Evolutionary conservation across 345 rosid species (phyloP), one percentile per base, ranked within the genome.

Genomic region (Stellera chamaejasme): DNA sequence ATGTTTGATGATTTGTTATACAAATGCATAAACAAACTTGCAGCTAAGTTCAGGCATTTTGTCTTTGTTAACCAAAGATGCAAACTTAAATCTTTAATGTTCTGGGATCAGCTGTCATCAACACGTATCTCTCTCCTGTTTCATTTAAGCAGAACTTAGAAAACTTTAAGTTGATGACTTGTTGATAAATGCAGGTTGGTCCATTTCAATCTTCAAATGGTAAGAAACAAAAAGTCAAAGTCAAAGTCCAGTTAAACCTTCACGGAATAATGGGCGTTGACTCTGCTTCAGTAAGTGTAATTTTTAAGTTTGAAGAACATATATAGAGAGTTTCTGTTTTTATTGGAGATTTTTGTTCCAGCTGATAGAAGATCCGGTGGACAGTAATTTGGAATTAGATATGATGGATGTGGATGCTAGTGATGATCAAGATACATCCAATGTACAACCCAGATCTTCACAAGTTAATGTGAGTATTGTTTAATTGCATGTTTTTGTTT

Each of bases 141-240:
- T 32, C 39, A 4, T 32, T 32, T 32, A 4, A 32, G 2, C 39
- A 4, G 7, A 32, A 32, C 39, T 32, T 32, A 13, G 50, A 19
- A 48, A 11, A 42, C 10, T 36, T 36, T 53, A 48, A 10, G 39
- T 48, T 49, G 59, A 13, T 54, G 62, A 56, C 59, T 66, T 58
- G 54, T 44, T 54, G 48, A 56, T 60, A 5, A 55, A 19, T 76
- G 75, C 66, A 87, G 95, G 69, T 87, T 65, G 91, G 87, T 53
- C 91, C 95, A 64, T 82, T 87, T 36, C 79, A 72, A 61, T 64
- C 55, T 69, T 71, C 81, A 42, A 48, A 56, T 2, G 56, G 60
- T 63, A 77, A 84, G 65, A 76, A 69, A 54, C 78, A 79, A 46
- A 83, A 69, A 65, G 79, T 87, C 61, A 87, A 82, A 77, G 78